phyloP scores from a whole-genome alignment of 345 rosid species.

The Litchi chinensis region DNA sequence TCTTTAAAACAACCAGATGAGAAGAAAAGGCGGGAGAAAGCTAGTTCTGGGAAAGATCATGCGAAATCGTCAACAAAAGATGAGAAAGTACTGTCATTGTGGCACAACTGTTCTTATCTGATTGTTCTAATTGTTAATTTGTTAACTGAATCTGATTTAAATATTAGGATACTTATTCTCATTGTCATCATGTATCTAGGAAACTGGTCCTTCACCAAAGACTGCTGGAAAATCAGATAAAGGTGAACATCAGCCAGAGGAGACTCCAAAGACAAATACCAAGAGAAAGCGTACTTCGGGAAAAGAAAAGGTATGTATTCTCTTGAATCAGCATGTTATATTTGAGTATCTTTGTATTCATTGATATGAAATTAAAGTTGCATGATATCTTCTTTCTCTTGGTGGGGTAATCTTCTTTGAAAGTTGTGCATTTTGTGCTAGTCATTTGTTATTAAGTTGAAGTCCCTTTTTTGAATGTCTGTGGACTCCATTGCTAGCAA shows the following conservation, averaged over 20 bases:
- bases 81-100: slow-evolving; percentile 43
- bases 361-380: background rate
- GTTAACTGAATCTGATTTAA: slow-evolving; percentile 6
- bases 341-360: background rate
- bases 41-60: slow-evolving; percentile 42
- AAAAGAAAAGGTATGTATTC: slow-evolving; percentile 56
- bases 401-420: background rate
- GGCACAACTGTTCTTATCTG: background rate
- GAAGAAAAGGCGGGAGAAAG: slow-evolving; percentile 59
- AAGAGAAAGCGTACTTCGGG: slow-evolving; percentile 64
- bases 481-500: background rate
- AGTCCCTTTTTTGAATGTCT: background rate
- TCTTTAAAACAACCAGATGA: slow-evolving; percentile 45
- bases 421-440: background rate
- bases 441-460: background rate
- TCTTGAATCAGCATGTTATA: background rate
- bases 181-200: slow-evolving; percentile 36
- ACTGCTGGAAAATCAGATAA: slow-evolving; percentile 44
- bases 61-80: slow-evolving; percentile 48
- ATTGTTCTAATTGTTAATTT: background rate
- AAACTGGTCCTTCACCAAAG: slow-evolving; percentile 58
- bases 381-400: slow-evolving; percentile 8
- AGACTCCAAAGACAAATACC: slow-evolving; percentile 53
- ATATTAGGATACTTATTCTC: background rate
- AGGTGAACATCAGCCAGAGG: slow-evolving; percentile 52